These are phyloP conservation scores for Fraxinus americana DNA, from an alignment of 257 asterid species.

Conservation along the genomic window DNA sequence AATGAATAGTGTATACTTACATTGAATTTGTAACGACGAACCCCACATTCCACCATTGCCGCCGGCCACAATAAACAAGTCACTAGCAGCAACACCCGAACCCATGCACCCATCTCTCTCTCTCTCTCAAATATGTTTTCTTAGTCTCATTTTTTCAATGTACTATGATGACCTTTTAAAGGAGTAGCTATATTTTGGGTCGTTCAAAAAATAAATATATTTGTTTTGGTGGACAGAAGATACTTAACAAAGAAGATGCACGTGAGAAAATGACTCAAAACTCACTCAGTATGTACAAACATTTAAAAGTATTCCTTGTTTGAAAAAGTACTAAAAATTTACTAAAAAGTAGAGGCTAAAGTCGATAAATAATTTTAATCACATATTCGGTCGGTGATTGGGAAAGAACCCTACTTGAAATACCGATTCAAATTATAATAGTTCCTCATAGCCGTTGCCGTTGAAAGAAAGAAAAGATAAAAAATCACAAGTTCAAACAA, in stretches of 20 bases:
- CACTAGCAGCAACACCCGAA: conserved; percentile 31
- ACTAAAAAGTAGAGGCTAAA: too few relatives aligned
- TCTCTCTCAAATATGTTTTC: not conserved
- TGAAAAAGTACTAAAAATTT: too few relatives aligned
- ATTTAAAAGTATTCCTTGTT: too few relatives aligned
- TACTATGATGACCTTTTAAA: conserved; percentile 24
- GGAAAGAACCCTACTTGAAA: too few relatives aligned
- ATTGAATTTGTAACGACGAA: conserved; percentile 53
- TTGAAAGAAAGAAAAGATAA: too few relatives aligned
- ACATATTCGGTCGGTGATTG: too few relatives aligned
- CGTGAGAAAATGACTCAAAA: not conserved
- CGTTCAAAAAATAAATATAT: conserved; percentile 12
- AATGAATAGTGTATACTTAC: conserved; percentile 30
- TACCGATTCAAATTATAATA: too few relatives aligned
- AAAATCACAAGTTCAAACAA: too few relatives aligned
- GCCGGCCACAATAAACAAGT: conserved; percentile 32
- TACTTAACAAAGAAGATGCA: conserved; percentile 23
- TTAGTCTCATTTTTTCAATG: not conserved
- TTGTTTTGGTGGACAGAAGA: conserved; percentile 34
- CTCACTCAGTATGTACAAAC: not conserved
- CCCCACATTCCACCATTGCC: conserved; percentile 31
- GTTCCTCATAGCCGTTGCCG: too few relatives aligned
- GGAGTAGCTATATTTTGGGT: conserved; percentile 6
- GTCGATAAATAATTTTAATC: too few relatives aligned
- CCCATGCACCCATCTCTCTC: conserved; percentile 34